A percentile compares a stretch with the other conserved stretches of the same genome.
These are phyloP conservation scores for Pecoramyces ruminantium DNA, from an alignment of 192 early-diverging fungal species.

Conservation along the genomic window DNA sequence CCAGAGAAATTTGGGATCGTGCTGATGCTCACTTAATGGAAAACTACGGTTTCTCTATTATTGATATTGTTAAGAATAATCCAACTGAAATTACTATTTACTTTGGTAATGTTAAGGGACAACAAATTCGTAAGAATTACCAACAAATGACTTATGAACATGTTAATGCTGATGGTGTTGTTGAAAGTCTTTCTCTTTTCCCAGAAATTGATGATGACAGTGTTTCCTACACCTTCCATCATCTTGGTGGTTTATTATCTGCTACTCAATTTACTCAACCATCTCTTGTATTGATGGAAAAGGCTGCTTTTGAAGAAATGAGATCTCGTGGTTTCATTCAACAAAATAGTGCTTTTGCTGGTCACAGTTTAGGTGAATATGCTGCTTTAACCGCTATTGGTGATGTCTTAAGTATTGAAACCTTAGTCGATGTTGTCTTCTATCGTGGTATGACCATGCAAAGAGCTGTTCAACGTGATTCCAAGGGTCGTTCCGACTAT, in stretches of 20 bases:
- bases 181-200: slow-evolving; percentile 71
- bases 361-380: slow-evolving; percentile 93
- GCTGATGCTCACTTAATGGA: slow-evolving; percentile 72
- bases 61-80: slow-evolving; percentile 79
- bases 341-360: slow-evolving; percentile 65
- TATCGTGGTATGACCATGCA: slow-evolving; percentile 99
- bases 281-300: slow-evolving; percentile 76
- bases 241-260: slow-evolving; percentile 68
- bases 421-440: slow-evolving; percentile 79
- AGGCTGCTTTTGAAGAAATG: slow-evolving; percentile 81
- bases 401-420: slow-evolving; percentile 67
- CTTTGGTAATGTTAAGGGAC: slow-evolving; percentile 75
- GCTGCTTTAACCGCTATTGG: slow-evolving; percentile 78
- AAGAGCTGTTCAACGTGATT: slow-evolving; percentile 69
- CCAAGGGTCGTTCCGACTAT: slow-evolving; percentile 64
- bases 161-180: slow-evolving; percentile 45
- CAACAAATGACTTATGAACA: slow-evolving; percentile 83
- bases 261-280: slow-evolving; percentile 96
- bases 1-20: slow-evolving; percentile 78
- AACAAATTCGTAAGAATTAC: slow-evolving; percentile 64
- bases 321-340: slow-evolving; percentile 71
- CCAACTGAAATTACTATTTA: slow-evolving; percentile 66
- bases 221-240: slow-evolving; percentile 60
- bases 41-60: slow-evolving; percentile 74
- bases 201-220: slow-evolving; percentile 60